These are phyloP conservation scores for Penicillium diatomitis DNA, from an alignment of 495 filamentous ascomycete species.

Conservation along the genomic window DNA sequence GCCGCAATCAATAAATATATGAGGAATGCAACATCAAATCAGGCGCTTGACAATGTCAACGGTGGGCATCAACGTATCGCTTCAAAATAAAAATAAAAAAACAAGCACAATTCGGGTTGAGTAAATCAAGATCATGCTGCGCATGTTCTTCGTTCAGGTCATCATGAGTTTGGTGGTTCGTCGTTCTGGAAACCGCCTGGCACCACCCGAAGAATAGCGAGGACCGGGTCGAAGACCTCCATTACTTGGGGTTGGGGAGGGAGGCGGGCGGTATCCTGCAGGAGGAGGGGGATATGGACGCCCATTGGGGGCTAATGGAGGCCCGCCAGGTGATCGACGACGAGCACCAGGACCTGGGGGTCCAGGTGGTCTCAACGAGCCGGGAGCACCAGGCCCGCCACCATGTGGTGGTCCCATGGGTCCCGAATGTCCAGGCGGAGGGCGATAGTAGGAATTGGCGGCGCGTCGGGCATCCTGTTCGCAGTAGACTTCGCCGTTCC, in stretches of 20 bases:
- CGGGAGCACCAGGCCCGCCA: background rate
- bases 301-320: constrained; percentile 1
- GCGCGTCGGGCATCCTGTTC: constrained; percentile 74
- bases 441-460: constrained; percentile 31
- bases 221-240: constrained; percentile 27
- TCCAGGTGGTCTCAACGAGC: constrained; percentile 4
- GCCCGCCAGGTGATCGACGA: constrained; percentile 12
- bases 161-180: constrained; percentile 81
- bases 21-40: background rate
- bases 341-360: constrained; percentile 10
- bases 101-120: background rate
- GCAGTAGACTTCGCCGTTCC: constrained; percentile 62
- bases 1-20: too few species aligned
- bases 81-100: background rate
- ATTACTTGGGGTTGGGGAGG: constrained; percentile 20
- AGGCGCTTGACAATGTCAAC: background rate
- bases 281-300: constrained; percentile 3
- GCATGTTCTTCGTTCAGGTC: constrained; percentile 44
- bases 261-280: constrained; percentile 10
- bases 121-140: too few species aligned
- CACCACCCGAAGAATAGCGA: constrained; percentile 19
- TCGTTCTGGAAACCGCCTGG: constrained; percentile 55
- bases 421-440: constrained; percentile 14
- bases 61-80: background rate
- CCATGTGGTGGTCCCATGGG: constrained; percentile 1